phyloP scores from a whole-genome alignment of 176 grass and related monocot species.

The Coix lacrymajobi region DNA sequence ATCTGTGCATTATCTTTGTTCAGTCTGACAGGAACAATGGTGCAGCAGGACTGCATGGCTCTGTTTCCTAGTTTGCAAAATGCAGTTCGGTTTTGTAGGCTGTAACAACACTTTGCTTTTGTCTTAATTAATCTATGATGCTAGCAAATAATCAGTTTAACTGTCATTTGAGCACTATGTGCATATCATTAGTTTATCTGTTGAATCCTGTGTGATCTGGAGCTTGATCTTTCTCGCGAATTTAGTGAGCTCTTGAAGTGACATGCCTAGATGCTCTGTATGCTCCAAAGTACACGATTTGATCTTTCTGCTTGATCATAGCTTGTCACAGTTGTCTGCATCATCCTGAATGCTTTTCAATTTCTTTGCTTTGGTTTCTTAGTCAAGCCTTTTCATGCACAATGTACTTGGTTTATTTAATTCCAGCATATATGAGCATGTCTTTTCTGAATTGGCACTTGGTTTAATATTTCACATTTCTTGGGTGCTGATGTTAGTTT shows the following conservation, averaged over 20 bases:
- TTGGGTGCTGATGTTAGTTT: no score
- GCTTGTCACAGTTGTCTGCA: not conserved
- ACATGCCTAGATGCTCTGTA: not conserved
- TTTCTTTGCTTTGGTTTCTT: not conserved
- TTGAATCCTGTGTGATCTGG: no score
- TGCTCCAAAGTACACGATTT: not conserved
- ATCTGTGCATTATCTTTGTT: no score
- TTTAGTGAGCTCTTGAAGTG: not conserved
- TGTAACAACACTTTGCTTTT: not conserved
- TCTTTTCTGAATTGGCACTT: no score
- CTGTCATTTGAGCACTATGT: not conserved
- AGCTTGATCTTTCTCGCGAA: not conserved
- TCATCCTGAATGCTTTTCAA: not conserved
- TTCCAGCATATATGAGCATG: no score
- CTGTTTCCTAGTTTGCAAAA: not conserved
- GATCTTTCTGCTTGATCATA: not conserved
- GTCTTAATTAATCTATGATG: not conserved
- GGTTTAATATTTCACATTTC: not conserved
- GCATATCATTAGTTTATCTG: no score
- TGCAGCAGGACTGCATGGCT: not conserved
- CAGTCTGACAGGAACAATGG: no score
- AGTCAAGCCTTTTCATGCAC: no score
- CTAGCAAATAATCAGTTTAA: not conserved
- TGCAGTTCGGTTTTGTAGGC: no score
- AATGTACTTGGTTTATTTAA: no score